phyloP scores from a whole-genome alignment of 495 filamentous ascomycete genomes.

The Aspergillus panamensis region DNA sequence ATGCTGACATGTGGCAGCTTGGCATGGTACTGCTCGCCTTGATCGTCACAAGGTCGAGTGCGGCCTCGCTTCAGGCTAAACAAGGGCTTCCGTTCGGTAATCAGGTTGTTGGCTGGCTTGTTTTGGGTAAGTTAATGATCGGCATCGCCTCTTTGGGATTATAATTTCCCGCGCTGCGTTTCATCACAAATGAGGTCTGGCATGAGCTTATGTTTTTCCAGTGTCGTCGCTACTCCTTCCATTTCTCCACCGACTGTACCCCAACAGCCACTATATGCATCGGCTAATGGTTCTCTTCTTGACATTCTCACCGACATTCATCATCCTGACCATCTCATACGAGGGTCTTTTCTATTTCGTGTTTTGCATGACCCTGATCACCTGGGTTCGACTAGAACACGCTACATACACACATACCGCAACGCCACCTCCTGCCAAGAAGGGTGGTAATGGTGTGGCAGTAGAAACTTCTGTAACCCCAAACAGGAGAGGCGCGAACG shows the following conservation, averaged over 20 bases:
- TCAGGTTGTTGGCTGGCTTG: slow-evolving; percentile 80
- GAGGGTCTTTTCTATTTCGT: slow-evolving; percentile 95
- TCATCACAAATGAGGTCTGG: background rate
- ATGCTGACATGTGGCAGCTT: slow-evolving; percentile 38
- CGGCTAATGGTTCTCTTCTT: slow-evolving; percentile 87
- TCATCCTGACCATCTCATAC: slow-evolving; percentile 96
- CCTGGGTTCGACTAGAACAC: slow-evolving; percentile 89
- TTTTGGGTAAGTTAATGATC: slow-evolving; percentile 59
- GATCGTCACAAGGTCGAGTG: slow-evolving; percentile 79
- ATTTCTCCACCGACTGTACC: slow-evolving; percentile 72
- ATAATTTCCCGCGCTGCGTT: background rate
- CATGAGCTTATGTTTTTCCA: slow-evolving; percentile 26
- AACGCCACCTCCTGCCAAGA: slow-evolving; percentile 27
- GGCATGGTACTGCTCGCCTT: slow-evolving; percentile 84
- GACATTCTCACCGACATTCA: slow-evolving; percentile 88
- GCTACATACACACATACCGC: slow-evolving; percentile 60
- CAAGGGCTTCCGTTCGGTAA: slow-evolving; percentile 86
- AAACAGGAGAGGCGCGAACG: slow-evolving; percentile 31
- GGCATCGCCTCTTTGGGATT: background rate
- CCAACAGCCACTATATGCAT: slow-evolving; percentile 87
- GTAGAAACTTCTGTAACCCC: slow-evolving; percentile 8
- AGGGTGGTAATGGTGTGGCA: slow-evolving; percentile 14
- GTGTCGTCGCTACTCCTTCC: slow-evolving; percentile 77
- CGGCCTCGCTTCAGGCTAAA: slow-evolving; percentile 77
- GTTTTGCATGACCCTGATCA: slow-evolving; percentile 77